phyloP scores from a whole-genome alignment of 2,329 filamentous ascomycete species.

The Epichloe sibirici region DNA sequence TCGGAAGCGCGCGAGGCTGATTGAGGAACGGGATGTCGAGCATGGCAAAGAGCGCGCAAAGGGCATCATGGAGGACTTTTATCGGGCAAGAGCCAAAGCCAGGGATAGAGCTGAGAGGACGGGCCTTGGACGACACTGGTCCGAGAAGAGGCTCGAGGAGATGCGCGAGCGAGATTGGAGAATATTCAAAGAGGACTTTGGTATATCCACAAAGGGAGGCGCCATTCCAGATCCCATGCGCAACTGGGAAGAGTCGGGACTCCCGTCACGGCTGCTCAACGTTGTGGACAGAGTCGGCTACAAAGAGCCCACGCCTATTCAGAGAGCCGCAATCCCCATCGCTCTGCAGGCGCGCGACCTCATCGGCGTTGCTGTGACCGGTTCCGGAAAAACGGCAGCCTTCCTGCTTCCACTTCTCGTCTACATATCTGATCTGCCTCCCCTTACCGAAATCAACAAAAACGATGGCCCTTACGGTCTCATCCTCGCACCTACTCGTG shows the following conservation, averaged over 20 bases:
- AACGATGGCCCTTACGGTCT: constrained; percentile 97
- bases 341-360: constrained; percentile 84
- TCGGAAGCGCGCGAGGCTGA: constrained; percentile 49
- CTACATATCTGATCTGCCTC: constrained; percentile 85
- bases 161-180: constrained; percentile 99
- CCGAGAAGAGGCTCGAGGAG: constrained; percentile 78
- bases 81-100: constrained; percentile 48
- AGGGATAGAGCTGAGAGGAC: constrained; percentile 62
- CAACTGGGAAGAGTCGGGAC: constrained; percentile 72
- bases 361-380: constrained; percentile 96
- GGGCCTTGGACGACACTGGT: constrained; percentile 86
- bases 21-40: constrained; percentile 64
- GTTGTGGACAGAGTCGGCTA: constrained; percentile 82
- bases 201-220: constrained; percentile 88
- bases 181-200: constrained; percentile 99
- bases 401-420: constrained; percentile 86
- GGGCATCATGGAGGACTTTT: constrained; percentile 70
- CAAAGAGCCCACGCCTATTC: constrained; percentile 80
- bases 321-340: constrained; percentile 90
- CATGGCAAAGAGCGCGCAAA: constrained; percentile 64
- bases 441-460: constrained; percentile 74
- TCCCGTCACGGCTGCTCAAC: constrained; percentile 66
- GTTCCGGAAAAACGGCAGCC: constrained; percentile 95
- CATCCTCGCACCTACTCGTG: constrained; percentile 89
- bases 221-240: constrained; percentile 93